Percentiles rank a stretch among this genome's conserved stretches.
Conservation (phyloP, 2,329 filamentous ascomycete species). For the Macrophomina phaseolina region DNA sequence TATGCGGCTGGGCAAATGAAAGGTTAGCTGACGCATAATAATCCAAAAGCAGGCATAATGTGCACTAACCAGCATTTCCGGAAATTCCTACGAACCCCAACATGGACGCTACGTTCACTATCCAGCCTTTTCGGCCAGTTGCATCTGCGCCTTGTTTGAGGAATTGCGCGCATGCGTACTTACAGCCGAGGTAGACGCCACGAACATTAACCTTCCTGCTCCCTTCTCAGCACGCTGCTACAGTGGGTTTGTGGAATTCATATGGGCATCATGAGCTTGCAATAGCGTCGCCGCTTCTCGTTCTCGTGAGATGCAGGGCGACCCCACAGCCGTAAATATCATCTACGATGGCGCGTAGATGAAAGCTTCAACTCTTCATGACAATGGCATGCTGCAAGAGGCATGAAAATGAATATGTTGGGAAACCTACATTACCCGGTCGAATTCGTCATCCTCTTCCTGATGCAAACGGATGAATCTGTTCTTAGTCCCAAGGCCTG, state of each 20-base stretch:
- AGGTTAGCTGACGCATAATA: slow-evolving; percentile 27
- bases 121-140: slow-evolving; percentile 43
- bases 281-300: no score
- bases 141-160: slow-evolving; percentile 40
- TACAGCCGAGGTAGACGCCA: slow-evolving; percentile 48
- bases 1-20: slow-evolving; percentile 41
- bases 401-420: not conserved
- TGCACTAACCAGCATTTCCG: not conserved
- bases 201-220: slow-evolving; percentile 43
- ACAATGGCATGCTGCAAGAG: no score
- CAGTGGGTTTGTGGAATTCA: no score
- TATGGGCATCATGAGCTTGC: no score
- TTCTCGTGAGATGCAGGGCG: no score
- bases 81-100: slow-evolving; percentile 40
- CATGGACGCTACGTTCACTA: slow-evolving; percentile 46
- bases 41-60: no score
- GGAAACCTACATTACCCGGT: slow-evolving; percentile 5
- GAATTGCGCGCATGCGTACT: slow-evolving; percentile 46
- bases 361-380: no score
- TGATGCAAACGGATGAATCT: slow-evolving; percentile 11
- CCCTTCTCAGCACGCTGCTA: not conserved
- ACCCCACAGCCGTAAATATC: no score
- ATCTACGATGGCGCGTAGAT: no score
- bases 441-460: slow-evolving; percentile 14
- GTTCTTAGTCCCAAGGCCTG: slow-evolving; percentile 41